A percentile compares a stretch with the other conserved stretches of the same genome.
Evolutionary conservation across 768 basidiomycete genomes (phyloP).

Genomic region (Mycena galopus): DNA sequence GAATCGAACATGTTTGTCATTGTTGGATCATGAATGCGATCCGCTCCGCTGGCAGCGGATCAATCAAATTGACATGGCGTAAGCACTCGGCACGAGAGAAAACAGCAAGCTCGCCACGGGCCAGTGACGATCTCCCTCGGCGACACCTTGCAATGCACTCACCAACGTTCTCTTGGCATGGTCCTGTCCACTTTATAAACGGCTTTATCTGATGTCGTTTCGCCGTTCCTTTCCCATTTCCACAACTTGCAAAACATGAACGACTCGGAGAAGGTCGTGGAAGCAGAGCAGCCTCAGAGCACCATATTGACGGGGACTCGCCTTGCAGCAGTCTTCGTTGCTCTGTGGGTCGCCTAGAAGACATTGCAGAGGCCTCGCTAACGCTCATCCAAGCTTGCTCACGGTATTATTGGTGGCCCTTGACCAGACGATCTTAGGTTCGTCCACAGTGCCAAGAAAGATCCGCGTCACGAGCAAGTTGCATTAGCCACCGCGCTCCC

Average conservation of each 20-base stretch:
- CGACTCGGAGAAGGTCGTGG: not conserved
- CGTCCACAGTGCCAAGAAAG: not conserved
- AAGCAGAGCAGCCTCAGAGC: not conserved
- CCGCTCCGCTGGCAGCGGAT: too few species aligned
- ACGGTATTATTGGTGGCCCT: constrained; percentile 15
- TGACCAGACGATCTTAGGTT: constrained; percentile 23
- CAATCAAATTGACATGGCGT: too few species aligned
- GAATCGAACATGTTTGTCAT: too few species aligned
- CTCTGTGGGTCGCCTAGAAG: not conserved
- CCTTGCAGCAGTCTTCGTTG: not conserved
- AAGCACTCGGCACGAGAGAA: too few species aligned
- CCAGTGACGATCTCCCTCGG: too few species aligned
- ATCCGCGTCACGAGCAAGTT: not conserved
- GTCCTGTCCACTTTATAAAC: too few species aligned
- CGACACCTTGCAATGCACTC: too few species aligned
- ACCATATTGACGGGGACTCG: constrained; percentile 7
- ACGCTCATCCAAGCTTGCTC: not conserved
- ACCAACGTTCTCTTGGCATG: too few species aligned
- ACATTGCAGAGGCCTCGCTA: not conserved
- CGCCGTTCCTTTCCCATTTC: too few species aligned
- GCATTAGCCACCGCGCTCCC: constrained; percentile 22
- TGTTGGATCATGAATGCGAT: too few species aligned
- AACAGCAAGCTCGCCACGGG: too few species aligned
- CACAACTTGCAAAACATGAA: not conserved
- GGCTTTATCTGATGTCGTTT: too few species aligned